Conservation (phyloP, 1,284 basidiomycete genomes). For the Irpex lacteus region DNA sequence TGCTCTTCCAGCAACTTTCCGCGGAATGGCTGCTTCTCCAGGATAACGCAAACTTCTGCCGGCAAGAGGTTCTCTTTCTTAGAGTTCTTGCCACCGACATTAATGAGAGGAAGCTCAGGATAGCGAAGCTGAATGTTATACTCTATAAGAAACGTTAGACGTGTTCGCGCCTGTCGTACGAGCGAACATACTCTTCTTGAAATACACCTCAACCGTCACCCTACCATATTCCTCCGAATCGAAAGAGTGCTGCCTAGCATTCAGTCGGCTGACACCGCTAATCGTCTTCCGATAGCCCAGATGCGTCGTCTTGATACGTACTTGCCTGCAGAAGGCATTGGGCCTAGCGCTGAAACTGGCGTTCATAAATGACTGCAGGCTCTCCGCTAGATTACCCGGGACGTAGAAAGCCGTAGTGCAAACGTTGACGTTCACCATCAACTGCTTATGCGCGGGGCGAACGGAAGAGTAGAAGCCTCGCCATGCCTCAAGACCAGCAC, state of each 20-base stretch:
- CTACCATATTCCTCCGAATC: conserved; percentile 44
- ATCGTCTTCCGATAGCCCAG: conserved; percentile 61
- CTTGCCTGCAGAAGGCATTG: conserved; percentile 52
- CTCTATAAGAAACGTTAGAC: conserved; percentile 37
- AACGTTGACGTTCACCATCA: conserved; percentile 80
- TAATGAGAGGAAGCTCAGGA: conserved; percentile 57
- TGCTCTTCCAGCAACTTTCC: conserved; percentile 68
- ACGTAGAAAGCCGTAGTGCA: conserved; percentile 77
- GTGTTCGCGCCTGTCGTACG: not conserved
- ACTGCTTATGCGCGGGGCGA: conserved; percentile 64
- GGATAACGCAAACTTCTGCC: conserved; percentile 67
- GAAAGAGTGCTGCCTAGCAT: conserved; percentile 53
- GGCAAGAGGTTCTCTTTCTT: conserved; percentile 50
- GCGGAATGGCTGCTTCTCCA: conserved; percentile 66
- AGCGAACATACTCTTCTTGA: conserved; percentile 47
- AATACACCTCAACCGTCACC: conserved; percentile 65
- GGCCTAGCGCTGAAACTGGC: conserved; percentile 50
- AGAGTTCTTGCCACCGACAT: conserved; percentile 49
- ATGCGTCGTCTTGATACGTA: conserved; percentile 58
- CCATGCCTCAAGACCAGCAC: conserved; percentile 66
- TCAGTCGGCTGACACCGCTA: conserved; percentile 44
- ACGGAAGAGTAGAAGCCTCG: conserved; percentile 76
- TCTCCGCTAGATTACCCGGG: conserved; percentile 57
- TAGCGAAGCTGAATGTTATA: conserved; percentile 47
- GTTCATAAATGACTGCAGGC: conserved; percentile 49